Evolutionary conservation across 23 red algal genomes (phyloP), one percentile per base, ranked within the genome.

Genomic region (Cyanidiococcus yangmingshanensis): DNA sequence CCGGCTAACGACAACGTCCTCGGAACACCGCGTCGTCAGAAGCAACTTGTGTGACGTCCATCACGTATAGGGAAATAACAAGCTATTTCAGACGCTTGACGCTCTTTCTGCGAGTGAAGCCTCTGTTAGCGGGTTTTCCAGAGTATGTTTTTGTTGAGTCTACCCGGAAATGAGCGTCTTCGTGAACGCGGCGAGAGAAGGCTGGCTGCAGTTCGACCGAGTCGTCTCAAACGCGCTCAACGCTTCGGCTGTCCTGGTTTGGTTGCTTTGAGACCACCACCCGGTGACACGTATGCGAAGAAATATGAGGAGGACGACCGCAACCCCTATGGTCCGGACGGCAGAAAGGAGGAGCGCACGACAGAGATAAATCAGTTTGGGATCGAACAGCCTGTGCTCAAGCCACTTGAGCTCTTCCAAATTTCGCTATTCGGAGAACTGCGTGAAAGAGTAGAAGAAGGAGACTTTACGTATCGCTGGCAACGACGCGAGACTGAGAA

Each of bases 401-500:
- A 32, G 27, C 21, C 63, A 7, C 27, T 25, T 2, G 32, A 71
- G 32, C 63, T 3, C 3, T 32, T 35, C 7, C 21, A 35, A 29
- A 30, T 35, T 29, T 71, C 63, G 63, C 15, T 35, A 3, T 32
- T 32, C 7, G 21, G 63, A 71, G 63, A 25, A 29, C 21, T 35
- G 12, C 63, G 63, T 71, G 21, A 35, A 35, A 12, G 12, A 27
- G n/a, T 71, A 12, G 21, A 35, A 29, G 63, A 71, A 7, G 3
- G 32, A 30, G n/a, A 71, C n/a, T 71, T 25, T 25, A 71, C n/a
- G 27, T 71, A 71, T 35, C n/a, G 21, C n/a, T 71, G 63, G 63
- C 16, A 25, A 12, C n/a, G 32, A 29, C 12, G 27, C 63, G 27
- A 30, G 16, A 29, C 15, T 7, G n/a, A 25, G n/a, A 29, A 71